Base-by-base conservation (phyloP, 2,329 filamentous ascomycete genomes). In the Colletotrichum simmondsii region DNA sequence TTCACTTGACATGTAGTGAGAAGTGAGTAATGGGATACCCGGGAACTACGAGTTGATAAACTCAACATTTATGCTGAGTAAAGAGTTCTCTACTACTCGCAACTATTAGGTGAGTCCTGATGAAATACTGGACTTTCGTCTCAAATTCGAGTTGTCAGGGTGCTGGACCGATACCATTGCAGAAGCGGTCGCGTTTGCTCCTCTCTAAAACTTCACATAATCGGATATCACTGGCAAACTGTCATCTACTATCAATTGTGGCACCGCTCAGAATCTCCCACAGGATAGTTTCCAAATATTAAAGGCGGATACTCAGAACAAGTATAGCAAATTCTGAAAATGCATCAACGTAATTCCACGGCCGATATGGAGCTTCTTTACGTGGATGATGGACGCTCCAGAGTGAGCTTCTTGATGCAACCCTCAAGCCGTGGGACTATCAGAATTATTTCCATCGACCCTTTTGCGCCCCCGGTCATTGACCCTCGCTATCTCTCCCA, bases 351-450 rank as follows among this genome's bases (percentile, higher is more conserved):
- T 35, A 57, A 70, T 62, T 68, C 81, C 22, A 71, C 79, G 65
- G 58, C 74, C 6, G 24, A 75, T 4, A 73, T 76, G 66, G 78
- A 78, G 30, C 77, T 83, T 35, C 79, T 83, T 58, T 84, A 80
- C 75, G 76, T 78, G 60, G 72, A 80, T 74, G 76, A 75, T 74
- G n/a, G 79, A 62, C 74, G 81, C 53, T 76, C 72, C 75, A 22
- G 74, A 77, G 37, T 77, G 4, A 78, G 84, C 24, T 80, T 81
- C 60, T 75, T 81, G 42, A 77, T 81, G 69, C 82, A 84, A 69
- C 83, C 83, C 1, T 77, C 85, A 28, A 83, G 80, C 65, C 79
- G 83, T 19, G 84, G 84, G 28, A 81, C 80, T 11, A 80, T 85
- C 61, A 79, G 77, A 28, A 81, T 85, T 49, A 79, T 82, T 75